Base-by-base conservation (phyloP, 2,329 filamentous ascomycete species). In the Fusarium sp. region DNA sequence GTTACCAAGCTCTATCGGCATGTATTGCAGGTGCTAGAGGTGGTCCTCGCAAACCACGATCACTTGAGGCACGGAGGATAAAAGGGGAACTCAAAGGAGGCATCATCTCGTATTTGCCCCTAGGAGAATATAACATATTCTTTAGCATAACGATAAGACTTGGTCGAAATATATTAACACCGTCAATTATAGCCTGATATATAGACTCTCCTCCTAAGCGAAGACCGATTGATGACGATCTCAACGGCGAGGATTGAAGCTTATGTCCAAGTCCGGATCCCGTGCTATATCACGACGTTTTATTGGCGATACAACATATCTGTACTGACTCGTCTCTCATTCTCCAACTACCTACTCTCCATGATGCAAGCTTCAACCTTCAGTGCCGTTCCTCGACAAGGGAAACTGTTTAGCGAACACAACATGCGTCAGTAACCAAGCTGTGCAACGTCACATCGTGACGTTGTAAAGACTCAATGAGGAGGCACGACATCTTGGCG, bases 401-500 rank as follows among this genome's bases (percentile, higher is more conserved):
- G n/a, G 15, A n/a, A 44, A 18, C 20, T 30, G 15, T 5, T 30
- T 28, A 59, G 28, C 39, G 26, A 24, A 45, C 60, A 47, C 45
- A 54, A 50, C 41, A 47, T 44, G n/a, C 22, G 41, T 42, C n/a
- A 56, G 36, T 57, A 38, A n/a, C 22, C 42, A 62, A 60, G 47
- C 41, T 14, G 48, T 24, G 32, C 47, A 72, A 59, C 57, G 69
- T 72, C 47, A 72, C 69, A 72, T 69, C 51, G 50, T 32, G 38
- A 22, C 38, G 18, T 48, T 15, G 47, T n/a, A 50, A 30, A 32
- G 30, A 18, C 51, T 57, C 24, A 32, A 56, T 41, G 53, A 32
- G 59, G 32, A 32, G 38, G 39, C n/a, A 41, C 24, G 26, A 24
- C 30, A 22, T 38, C 56, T 38, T 59, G 56, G 56, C 42, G 32